Base-by-base conservation (phyloP, 768 basidiomycete species). In the Collybia nuda region DNA sequence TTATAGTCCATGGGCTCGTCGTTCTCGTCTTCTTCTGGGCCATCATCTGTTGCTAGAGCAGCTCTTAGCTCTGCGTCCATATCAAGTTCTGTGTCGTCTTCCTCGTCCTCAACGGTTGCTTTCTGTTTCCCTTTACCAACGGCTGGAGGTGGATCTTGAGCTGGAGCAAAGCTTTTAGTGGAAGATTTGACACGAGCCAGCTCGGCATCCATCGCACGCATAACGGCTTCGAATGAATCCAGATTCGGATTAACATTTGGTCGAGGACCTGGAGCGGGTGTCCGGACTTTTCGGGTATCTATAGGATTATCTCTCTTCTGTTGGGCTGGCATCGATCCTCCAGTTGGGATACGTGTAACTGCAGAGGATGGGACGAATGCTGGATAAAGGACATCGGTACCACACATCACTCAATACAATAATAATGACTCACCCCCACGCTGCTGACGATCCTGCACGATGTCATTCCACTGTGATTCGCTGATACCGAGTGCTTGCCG, bases 201-300 rank as follows among this genome's bases (percentile, higher is more conserved):
- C 58, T 97, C 90, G 15, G 73, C 80, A 58, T 99, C 97, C 86
- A 98, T 91, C 2, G 93, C 93, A 62, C 82, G 80, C 97, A 98
- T 98, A 26, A 98, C 91, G 1, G 88, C 82, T 63, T 99, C 97
- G 55, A 99, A 98, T 0, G 93, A 94, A 64, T 95, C 81, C 18
- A 98, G 76, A 41, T 85, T 82, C 3, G 85, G 80, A 64, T 93
- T 89, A 6, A 68, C 64, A 47, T 70, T 74, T 11, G 74, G 73
- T 17, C 68, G 70, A 14, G 72, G 67, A 2, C 69, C 72, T 26
- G 70, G 55, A n/a, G 53, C 56, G 15, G 73, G 42, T 28, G 50
- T 18, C n/a, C 48, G 21, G 28, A 48, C 51, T 32, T 32, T 2
- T 11, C 32, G 9, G 14, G 32, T 3, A 32, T 11, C n/a, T 42